phyloP scores from a whole-genome alignment of 495 filamentous ascomycete species.

The Lentithecium fluviatile region DNA sequence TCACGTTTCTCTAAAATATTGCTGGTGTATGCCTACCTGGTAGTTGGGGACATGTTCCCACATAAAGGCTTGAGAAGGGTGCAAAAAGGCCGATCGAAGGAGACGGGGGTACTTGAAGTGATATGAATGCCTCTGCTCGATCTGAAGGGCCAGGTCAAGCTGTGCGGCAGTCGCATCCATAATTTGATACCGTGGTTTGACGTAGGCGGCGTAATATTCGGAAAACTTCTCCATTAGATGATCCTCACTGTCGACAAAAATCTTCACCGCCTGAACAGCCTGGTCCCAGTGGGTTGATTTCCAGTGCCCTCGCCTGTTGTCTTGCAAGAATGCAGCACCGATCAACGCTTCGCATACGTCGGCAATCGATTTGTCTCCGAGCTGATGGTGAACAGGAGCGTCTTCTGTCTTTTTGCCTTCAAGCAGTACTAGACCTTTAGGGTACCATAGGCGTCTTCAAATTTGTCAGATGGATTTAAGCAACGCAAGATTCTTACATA shows the following conservation, averaged over 20 bases:
- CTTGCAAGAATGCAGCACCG: constrained; percentile 76
- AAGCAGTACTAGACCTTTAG: constrained; percentile 65
- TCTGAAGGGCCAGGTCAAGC: constrained; percentile 62
- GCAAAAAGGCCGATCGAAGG: constrained; percentile 80
- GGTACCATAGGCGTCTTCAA: constrained; percentile 70
- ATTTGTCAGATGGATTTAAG: constrained; percentile 6
- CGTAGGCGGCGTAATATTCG: constrained; percentile 73
- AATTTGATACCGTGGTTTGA: constrained; percentile 69
- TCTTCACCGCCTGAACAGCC: constrained; percentile 79
- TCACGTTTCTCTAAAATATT: too few relatives aligned
- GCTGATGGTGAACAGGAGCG: constrained; percentile 57
- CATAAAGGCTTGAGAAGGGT: constrained; percentile 73
- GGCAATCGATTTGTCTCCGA: constrained; percentile 91
- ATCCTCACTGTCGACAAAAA: constrained; percentile 63
- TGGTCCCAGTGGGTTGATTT: constrained; percentile 63
- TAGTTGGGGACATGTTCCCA: constrained; percentile 82
- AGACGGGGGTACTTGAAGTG: constrained; percentile 76
- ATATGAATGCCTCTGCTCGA: constrained; percentile 70
- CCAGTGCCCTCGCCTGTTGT: constrained; percentile 45
- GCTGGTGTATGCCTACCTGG: too few relatives aligned
- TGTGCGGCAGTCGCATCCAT: constrained; percentile 59
- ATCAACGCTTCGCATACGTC: constrained; percentile 97
- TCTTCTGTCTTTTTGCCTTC: constrained; percentile 61
- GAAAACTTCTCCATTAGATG: constrained; percentile 66
- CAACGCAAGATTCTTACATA: constrained; percentile 36